Evolutionary conservation across 495 filamentous ascomycete species (phyloP), one percentile per base, ranked within the genome.

Genomic region (Aspergillus sparsus): DNA sequence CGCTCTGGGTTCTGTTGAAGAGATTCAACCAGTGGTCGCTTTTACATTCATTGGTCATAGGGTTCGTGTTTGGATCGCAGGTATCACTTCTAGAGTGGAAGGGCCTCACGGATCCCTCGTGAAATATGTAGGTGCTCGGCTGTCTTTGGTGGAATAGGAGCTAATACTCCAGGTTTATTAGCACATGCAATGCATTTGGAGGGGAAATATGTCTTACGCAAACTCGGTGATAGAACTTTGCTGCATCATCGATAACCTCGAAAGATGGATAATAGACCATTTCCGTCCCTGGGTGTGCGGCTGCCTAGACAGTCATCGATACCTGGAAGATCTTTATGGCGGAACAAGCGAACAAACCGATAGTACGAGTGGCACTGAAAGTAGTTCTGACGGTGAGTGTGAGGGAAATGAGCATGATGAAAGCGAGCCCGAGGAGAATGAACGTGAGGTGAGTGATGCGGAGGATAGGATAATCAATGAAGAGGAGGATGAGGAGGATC

Each of bases 161-260:
- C 8, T 7, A 34, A 27, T 31, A 49, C n/a, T 15, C 37, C 21
- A 57, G 12, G 13, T 47, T 18, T 49, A 1, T 5, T 12, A 46
- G 55, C 55, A 57, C 27, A 57, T 57, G 55, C 55, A 57, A 57
- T 57, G 55, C 27, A 57, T 57, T 21, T 57, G 55, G 55, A 16
- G 37, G 55, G 42, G 55, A n/a, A 44, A 57, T 15, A 7, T 57
- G 53, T 44, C 12, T 57, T 3, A 49, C 16, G 41, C 33, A 8
- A 44, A 49, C 11, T 27, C 42, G 7, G 49, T 37, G 42, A 34
- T 13, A 18, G 18, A 57, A 15, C 55, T 57, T 9, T 8, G 33
- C 33, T 57, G 55, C n/a, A 57, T 57, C 44, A 57, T 49, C 45
- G 55, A 57, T 11, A 49, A 49, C 31, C 15, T 57, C 16, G 42